A percentile compares a stretch with the other conserved stretches of the same genome.
These are phyloP conservation scores for Graphilbum fragrans DNA, from an alignment of 2,329 filamentous ascomycete genomes.

Conservation along the genomic window DNA sequence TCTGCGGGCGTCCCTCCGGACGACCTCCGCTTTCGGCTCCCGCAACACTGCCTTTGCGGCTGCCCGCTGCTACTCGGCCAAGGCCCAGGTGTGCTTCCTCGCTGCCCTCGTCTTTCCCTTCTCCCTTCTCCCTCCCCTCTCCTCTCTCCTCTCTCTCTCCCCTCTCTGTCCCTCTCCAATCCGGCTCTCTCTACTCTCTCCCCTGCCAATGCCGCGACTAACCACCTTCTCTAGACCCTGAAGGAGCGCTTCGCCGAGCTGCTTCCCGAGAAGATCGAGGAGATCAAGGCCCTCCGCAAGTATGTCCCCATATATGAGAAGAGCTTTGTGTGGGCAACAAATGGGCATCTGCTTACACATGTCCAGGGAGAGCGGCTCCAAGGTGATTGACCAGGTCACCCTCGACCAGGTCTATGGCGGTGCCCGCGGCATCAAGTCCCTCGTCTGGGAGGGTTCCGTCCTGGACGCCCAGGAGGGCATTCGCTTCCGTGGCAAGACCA, in stretches of 20 bases:
- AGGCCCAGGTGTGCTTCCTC: constrained; percentile 60
- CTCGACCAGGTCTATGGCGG: constrained; percentile 99
- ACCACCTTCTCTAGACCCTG: constrained; percentile 51
- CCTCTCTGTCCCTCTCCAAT: too few species aligned
- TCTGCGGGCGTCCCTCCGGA: constrained; percentile 63
- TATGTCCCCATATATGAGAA: constrained; percentile 42
- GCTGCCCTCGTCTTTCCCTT: not conserved
- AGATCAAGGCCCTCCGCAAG: constrained; percentile 98
- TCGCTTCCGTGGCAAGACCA: constrained; percentile 97
- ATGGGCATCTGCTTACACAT: constrained; percentile 17
- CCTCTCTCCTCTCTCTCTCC: too few species aligned
- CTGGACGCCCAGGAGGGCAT: constrained; percentile 98
- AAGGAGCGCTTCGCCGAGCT: constrained; percentile 98
- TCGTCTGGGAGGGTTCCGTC: constrained; percentile 98
- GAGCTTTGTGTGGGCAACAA: too few species aligned
- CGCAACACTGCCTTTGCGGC: constrained; percentile 67
- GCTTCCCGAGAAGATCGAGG: constrained; percentile 91
- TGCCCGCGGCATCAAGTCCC: constrained; percentile 95
- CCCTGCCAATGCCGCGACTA: too few species aligned
- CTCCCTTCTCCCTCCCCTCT: too few species aligned
- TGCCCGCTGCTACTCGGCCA: constrained; percentile 83
- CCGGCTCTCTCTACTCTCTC: too few species aligned
- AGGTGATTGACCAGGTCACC: constrained; percentile 93
- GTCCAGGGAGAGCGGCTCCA: constrained; percentile 78
- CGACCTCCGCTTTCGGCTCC: constrained; percentile 50